Base-by-base conservation (phyloP, 441 rosid genomes). In the Daphne laureola region DNA sequence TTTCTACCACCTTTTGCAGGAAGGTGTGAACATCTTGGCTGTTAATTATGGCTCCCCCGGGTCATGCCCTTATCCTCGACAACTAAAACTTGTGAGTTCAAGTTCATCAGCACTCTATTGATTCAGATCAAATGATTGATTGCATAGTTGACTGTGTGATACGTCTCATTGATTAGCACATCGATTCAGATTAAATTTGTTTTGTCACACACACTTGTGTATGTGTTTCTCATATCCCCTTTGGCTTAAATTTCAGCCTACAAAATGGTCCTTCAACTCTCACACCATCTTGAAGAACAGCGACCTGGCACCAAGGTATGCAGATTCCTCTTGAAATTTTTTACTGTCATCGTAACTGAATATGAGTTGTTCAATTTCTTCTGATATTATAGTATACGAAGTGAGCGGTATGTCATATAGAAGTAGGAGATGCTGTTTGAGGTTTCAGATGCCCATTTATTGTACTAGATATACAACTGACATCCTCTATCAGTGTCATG, bases 41-140 rank as follows among this genome's bases (percentile, higher is more conserved):
- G 82, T 89, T 57, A 87, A 83, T 70, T 92, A 86, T 66, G 98
- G 98, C 63, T 67, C 96, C 61, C 86, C 90, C 57, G 90, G 84
- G 60, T 76, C 89, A n/a, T 92, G 98, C 62, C 73, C 81, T 21
- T 89, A 83, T 74, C 97, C 98, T 54, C 81, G 98, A 35, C 88
- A 73, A 51, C 58, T 73, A 70, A 87, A 78, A 83, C 75, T 80
- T 63, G 98, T 93, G 69, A 81, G 97, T 64, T 18, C 45, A 4
- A 13, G 17, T 48, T 49, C 21, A 23, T 31, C 48, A 31, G 2
- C 2, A 9, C 2, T 31, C 11, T 31, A 31, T 2, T 2, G 2
- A 1, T 31, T 31, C 38, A 5, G 38, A 31, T 31, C 11, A 31
- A 31, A 31, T 31, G 11, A 31, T 6, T 31, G 35, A 27, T 31